A percentile compares a stretch with the other conserved stretches of the same genome.
These are phyloP conservation scores for Rhodomyrtus tomentosa DNA, from an alignment of 345 rosid species.

Conservation along the genomic window DNA sequence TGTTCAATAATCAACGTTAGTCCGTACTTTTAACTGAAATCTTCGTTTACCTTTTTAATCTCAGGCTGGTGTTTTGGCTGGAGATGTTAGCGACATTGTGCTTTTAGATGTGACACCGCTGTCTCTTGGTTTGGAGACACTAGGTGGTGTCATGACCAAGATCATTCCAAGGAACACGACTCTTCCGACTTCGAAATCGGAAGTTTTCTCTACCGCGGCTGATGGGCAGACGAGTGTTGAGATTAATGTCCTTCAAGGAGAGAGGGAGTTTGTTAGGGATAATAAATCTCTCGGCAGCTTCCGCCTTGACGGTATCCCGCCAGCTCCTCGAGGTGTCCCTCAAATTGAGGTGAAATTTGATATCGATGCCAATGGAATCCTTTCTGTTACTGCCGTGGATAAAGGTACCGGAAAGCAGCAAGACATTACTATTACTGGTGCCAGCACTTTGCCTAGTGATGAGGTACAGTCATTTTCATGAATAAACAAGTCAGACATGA, in stretches of 20 bases:
- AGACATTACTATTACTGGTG: slow-evolving; percentile 77
- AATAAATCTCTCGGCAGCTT: slow-evolving; percentile 75
- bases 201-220: slow-evolving; percentile 97
- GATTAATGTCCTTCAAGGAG: slow-evolving; percentile 95
- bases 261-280: slow-evolving; percentile 92
- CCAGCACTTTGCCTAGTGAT: slow-evolving; percentile 79
- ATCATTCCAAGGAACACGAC: slow-evolving; percentile 94
- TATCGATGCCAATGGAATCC: slow-evolving; percentile 92
- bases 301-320: slow-evolving; percentile 48
- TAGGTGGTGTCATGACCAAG: slow-evolving; percentile 98
- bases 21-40: background rate
- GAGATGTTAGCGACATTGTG: slow-evolving; percentile 95
- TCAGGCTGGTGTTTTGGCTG: slow-evolving; percentile 91
- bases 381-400: slow-evolving; percentile 77
- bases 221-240: slow-evolving; percentile 99
- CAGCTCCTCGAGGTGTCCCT: slow-evolving; percentile 91
- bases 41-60: background rate
- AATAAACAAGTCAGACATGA: background rate
- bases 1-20: background rate
- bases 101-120: slow-evolving; percentile 83
- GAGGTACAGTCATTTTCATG: slow-evolving; percentile 34
- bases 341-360: slow-evolving; percentile 91
- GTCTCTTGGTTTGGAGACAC: slow-evolving; percentile 86
- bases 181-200: slow-evolving; percentile 91
- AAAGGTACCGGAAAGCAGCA: slow-evolving; percentile 94